These are phyloP conservation scores for Penicillium longicatenatum DNA, from an alignment of 495 filamentous ascomycete species.

Conservation along the genomic window DNA sequence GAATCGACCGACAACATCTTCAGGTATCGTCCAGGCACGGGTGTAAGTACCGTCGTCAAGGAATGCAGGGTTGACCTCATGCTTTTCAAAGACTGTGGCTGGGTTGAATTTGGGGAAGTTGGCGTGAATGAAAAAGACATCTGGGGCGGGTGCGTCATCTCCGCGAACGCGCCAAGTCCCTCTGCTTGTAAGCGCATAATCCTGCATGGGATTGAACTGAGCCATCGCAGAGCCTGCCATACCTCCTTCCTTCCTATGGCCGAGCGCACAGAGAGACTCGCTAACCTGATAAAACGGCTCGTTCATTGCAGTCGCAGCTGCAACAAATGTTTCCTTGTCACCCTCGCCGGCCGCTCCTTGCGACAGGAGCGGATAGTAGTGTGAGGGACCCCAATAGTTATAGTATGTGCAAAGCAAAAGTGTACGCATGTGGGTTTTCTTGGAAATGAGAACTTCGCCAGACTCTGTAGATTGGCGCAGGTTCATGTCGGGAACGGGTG, in stretches of 20 bases:
- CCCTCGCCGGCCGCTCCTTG: constrained; percentile 54
- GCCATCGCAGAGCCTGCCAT: constrained; percentile 41
- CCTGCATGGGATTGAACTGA: constrained; percentile 40
- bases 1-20: constrained; percentile 37
- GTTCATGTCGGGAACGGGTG: constrained; percentile 21
- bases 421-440: constrained; percentile 41
- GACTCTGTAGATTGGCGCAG: constrained; percentile 44
- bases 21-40: constrained; percentile 45
- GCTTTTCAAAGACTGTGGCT: constrained; percentile 40
- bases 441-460: constrained; percentile 51
- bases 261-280: constrained; percentile 30
- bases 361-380: constrained; percentile 52
- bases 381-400: constrained; percentile 52
- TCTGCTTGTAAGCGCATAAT: constrained; percentile 24
- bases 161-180: constrained; percentile 24
- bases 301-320: constrained; percentile 45
- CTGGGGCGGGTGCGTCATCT: constrained; percentile 16
- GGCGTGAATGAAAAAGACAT: constrained; percentile 51
- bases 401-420: constrained; percentile 57
- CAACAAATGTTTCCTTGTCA: constrained; percentile 58
- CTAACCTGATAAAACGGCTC: constrained; percentile 46
- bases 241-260: constrained; percentile 39
- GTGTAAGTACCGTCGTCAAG: constrained; percentile 38
- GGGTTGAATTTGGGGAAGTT: constrained; percentile 56
- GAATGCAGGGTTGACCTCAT: constrained; percentile 37